Evolutionary conservation across 164 flowering plant species (phyloP).

Genomic region (Houttuynia cordata): DNA sequence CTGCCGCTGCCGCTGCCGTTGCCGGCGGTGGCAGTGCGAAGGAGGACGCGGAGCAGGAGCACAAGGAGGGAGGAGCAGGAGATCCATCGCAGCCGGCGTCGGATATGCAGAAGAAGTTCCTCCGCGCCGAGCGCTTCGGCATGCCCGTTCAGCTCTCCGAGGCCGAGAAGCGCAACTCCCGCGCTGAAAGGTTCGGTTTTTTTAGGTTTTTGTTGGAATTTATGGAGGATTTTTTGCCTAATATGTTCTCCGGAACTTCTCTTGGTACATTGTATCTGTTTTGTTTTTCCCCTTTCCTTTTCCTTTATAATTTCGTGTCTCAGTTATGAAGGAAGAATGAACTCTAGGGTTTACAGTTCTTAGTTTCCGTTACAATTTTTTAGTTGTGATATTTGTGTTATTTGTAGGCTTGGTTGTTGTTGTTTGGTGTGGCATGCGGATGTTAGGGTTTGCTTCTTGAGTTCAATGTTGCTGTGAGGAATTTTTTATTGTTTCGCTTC

Average conservation of each 20-base stretch:
- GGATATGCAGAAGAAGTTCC: slow-evolving; percentile 27
- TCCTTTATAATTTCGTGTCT: background rate
- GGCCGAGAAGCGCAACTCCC: slow-evolving; percentile 28
- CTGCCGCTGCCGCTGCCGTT: background rate
- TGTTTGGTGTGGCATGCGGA: too few species aligned
- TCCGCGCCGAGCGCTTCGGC: slow-evolving; percentile 37
- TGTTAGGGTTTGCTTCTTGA: too few species aligned
- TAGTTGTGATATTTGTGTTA: background rate
- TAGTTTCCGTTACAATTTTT: too few species aligned
- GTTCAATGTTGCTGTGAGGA: too few species aligned
- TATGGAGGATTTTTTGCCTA: background rate
- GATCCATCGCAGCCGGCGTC: slow-evolving; percentile 2
- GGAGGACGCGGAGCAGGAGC: slow-evolving; percentile 1
- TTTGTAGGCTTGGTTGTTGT: too few species aligned
- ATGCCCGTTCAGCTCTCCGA: slow-evolving; percentile 32
- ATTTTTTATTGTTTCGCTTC: too few species aligned
- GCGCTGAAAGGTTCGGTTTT: slow-evolving; percentile 27
- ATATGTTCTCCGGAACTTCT: background rate
- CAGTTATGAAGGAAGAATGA: background rate
- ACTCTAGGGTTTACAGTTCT: background rate
- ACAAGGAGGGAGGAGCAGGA: background rate
- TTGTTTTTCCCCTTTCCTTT: too few species aligned
- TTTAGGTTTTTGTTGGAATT: background rate
- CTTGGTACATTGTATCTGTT: background rate
- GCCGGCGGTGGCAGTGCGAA: background rate